phyloP scores from a whole-genome alignment of 805 yeast species.

The Yamadazyma olivae region DNA sequence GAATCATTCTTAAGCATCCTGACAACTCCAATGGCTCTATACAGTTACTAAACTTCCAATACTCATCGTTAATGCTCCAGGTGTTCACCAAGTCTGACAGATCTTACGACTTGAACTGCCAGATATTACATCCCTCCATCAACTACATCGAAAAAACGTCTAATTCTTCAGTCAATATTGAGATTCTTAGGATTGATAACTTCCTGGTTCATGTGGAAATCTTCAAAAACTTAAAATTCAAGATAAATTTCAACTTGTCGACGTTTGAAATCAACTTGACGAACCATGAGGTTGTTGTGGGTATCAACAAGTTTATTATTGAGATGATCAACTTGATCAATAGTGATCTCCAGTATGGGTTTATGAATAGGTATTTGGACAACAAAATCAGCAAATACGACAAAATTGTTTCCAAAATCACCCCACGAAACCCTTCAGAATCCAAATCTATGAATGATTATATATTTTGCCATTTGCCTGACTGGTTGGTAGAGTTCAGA shows the following conservation, averaged over 20 bases:
- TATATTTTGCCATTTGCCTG: slow-evolving; percentile 25
- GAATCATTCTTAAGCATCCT: slow-evolving; percentile 20
- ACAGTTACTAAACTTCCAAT: slow-evolving; percentile 28
- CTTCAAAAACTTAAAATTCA: slow-evolving; percentile 25
- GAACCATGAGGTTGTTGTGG: slow-evolving; percentile 27
- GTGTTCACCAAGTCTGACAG: slow-evolving; percentile 26
- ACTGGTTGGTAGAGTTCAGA: slow-evolving; percentile 29
- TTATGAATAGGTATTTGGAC: slow-evolving; percentile 25
- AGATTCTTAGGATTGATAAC: slow-evolving; percentile 10
- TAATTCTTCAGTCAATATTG: background rate
- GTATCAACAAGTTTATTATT: slow-evolving; percentile 26
- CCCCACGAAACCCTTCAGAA: background rate
- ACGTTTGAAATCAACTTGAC: slow-evolving; percentile 23
- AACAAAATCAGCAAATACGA: slow-evolving; percentile 15
- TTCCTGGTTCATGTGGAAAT: slow-evolving; percentile 20
- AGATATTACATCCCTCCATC: slow-evolving; percentile 30
- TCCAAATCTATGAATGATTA: slow-evolving; percentile 5
- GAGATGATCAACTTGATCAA: slow-evolving; percentile 23
- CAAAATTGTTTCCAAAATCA: slow-evolving; percentile 3
- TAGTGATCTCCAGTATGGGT: slow-evolving; percentile 23
- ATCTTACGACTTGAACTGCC: slow-evolving; percentile 33
- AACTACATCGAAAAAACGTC: slow-evolving; percentile 26
- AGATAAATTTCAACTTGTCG: slow-evolving; percentile 17
- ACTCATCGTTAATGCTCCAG: slow-evolving; percentile 33
- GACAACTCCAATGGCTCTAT: slow-evolving; percentile 7